These are phyloP conservation scores for Wickerhamiella bombiphila DNA, from an alignment of 805 yeast species.

Conservation along the genomic window DNA sequence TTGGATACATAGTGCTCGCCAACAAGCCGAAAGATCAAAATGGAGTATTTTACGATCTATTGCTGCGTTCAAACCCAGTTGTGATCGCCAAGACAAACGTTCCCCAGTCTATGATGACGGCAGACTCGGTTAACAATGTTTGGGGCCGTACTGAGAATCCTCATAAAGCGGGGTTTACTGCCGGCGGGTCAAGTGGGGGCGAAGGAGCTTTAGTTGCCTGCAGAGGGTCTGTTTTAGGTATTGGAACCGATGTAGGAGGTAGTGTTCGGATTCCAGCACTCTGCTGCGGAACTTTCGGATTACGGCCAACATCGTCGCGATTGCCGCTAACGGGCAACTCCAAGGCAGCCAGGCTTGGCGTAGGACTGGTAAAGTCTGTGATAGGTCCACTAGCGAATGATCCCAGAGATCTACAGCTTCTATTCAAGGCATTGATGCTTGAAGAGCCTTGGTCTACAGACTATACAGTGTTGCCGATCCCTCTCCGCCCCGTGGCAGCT, in stretches of 20 bases:
- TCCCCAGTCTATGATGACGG: slow-evolving; percentile 43
- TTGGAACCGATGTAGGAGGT: slow-evolving; percentile 43
- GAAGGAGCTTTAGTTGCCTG: slow-evolving; percentile 35
- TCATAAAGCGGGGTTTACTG: slow-evolving; percentile 28
- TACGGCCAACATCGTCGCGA: slow-evolving; percentile 35
- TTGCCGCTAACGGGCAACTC: slow-evolving; percentile 16
- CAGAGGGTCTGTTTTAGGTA: slow-evolving; percentile 34
- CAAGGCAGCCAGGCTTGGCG: slow-evolving; percentile 24
- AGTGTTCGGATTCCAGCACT: slow-evolving; percentile 36
- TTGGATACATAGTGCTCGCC: slow-evolving; percentile 16
- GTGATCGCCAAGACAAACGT: slow-evolving; percentile 46
- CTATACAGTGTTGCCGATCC: slow-evolving; percentile 33
- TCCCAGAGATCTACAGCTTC: slow-evolving; percentile 34
- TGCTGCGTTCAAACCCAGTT: slow-evolving; percentile 40
- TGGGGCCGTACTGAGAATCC: slow-evolving; percentile 37
- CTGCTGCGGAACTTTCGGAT: slow-evolving; percentile 28
- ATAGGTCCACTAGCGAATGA: slow-evolving; percentile 12
- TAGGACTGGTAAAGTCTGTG: not conserved
- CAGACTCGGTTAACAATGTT: slow-evolving; percentile 32
- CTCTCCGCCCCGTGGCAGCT: slow-evolving; percentile 32
- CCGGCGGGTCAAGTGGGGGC: slow-evolving; percentile 44
- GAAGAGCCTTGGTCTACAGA: slow-evolving; percentile 44
- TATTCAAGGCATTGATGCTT: slow-evolving; percentile 32
- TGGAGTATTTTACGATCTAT: slow-evolving; percentile 33
- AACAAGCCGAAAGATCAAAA: slow-evolving; percentile 33